Evolutionary conservation across 257 asterid genomes (phyloP).

Genomic region (Solanum lignicaule): DNA sequence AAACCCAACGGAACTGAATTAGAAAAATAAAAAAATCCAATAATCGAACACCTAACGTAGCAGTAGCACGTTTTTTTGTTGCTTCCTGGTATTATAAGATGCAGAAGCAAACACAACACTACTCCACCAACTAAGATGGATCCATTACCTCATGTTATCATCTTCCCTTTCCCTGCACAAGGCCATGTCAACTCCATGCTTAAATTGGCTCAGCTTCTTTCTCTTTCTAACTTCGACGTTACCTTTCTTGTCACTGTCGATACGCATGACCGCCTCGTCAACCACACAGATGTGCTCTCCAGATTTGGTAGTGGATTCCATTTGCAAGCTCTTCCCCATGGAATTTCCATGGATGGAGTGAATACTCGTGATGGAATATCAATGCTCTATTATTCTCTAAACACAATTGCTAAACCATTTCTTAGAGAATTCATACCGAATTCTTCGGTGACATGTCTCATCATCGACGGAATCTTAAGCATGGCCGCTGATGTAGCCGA

Average conservation of each 20-base stretch:
- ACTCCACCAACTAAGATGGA: neutral
- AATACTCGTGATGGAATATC: neutral
- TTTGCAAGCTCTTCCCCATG: constrained; percentile 3
- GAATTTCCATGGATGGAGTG: constrained; percentile 1
- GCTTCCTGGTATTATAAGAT: neutral
- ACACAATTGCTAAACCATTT: constrained; percentile 11
- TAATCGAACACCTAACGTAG: no score
- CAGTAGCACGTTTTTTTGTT: neutral
- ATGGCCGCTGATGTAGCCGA: constrained; percentile 32
- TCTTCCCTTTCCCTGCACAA: constrained; percentile 12
- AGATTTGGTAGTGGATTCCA: neutral
- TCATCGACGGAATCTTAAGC: constrained; percentile 32
- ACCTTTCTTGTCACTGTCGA: constrained; percentile 4
- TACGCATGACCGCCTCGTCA: neutral
- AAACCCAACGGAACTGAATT: no score
- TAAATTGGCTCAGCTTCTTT: constrained; percentile 11
- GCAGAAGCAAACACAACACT: neutral
- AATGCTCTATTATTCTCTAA: constrained; percentile 27
- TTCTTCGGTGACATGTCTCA: constrained; percentile 19
- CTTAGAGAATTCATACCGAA: constrained; percentile 22
- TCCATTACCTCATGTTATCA: constrained; percentile 8
- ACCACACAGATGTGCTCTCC: neutral
- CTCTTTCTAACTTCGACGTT: neutral
- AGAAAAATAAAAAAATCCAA: no score
- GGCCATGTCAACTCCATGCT: constrained; percentile 15